Percentiles rank a stretch among this genome's conserved stretches.
These are phyloP conservation scores for Aphanomyces invadans DNA, from an alignment of 352 stramenopile species.

Conservation along the genomic window DNA sequence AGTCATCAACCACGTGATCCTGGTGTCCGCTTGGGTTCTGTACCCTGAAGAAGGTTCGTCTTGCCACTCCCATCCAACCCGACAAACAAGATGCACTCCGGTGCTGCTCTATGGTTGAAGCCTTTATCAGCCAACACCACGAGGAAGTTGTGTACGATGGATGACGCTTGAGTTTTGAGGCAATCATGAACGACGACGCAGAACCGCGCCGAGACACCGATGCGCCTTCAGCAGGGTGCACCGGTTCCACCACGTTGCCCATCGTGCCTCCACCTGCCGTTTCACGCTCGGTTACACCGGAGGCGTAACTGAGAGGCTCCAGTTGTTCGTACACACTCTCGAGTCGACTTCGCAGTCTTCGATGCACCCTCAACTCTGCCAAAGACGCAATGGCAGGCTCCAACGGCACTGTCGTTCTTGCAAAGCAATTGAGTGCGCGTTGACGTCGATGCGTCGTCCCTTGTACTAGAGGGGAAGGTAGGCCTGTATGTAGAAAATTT, in stretches of 20 bases:
- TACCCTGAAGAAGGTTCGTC: neutral
- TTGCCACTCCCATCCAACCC: conserved; percentile 10
- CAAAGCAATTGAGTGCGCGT: too few species aligned
- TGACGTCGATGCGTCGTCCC: too few species aligned
- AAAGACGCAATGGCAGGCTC: too few species aligned
- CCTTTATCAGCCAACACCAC: neutral
- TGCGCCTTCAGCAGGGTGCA: neutral
- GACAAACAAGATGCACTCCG: neutral
- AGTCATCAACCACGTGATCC: neutral
- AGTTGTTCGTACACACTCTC: too few species aligned
- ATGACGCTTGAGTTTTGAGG: neutral
- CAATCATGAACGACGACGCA: neutral
- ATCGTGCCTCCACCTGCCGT: neutral
- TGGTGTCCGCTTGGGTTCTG: neutral
- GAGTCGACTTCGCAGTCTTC: too few species aligned
- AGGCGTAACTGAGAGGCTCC: too few species aligned
- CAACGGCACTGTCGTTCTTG: too few species aligned
- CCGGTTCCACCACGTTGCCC: neutral
- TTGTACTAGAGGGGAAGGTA: too few species aligned
- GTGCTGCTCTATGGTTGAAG: neutral
- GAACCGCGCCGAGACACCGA: neutral
- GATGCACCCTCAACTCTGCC: too few species aligned
- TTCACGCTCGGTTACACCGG: too few species aligned
- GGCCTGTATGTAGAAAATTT: too few species aligned
- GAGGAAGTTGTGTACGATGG: neutral